A percentile compares a stretch with the other conserved stretches of the same genome.
Evolutionary conservation across 2,329 filamentous ascomycete genomes (phyloP).

Genomic region (Periglandula ipomoeae): DNA sequence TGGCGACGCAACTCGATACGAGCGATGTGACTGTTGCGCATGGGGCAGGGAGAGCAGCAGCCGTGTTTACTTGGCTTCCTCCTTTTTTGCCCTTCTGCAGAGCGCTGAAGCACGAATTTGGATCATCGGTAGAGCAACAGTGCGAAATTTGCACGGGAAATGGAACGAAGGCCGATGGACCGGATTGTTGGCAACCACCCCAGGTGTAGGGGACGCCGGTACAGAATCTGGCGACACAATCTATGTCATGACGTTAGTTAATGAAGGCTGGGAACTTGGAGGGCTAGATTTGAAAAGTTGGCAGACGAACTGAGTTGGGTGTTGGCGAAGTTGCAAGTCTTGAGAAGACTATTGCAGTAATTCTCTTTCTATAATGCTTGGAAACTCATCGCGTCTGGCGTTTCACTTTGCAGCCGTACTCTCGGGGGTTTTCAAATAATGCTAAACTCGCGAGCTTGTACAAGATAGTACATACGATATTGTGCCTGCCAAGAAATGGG

Average conservation of each 20-base stretch:
- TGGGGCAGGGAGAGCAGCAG: neutral
- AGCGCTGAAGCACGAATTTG: neutral
- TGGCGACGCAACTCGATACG: neutral
- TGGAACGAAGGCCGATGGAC: neutral
- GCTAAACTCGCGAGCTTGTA: too few relatives aligned
- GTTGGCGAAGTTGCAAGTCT: neutral
- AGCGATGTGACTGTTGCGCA: neutral
- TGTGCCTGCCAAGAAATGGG: neutral
- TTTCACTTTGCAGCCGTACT: neutral
- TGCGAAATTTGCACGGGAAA: neutral
- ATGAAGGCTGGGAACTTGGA: too few relatives aligned
- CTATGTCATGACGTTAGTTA: neutral
- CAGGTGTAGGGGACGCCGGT: neutral
- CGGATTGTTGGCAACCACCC: neutral
- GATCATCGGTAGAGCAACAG: neutral
- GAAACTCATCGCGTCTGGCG: neutral
- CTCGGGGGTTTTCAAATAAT: neutral
- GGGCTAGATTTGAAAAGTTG: neutral
- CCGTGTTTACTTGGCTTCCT: neutral
- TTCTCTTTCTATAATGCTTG: neutral
- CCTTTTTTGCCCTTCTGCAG: neutral
- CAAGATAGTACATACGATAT: too few relatives aligned
- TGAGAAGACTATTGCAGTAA: neutral
- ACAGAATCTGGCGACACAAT: neutral
- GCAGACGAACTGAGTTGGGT: neutral